Percentiles rank a stretch among this genome's conserved stretches.
phyloP scores from a whole-genome alignment of 371 early-diverging fungal species.

The Rhizopus arrhizus region DNA sequence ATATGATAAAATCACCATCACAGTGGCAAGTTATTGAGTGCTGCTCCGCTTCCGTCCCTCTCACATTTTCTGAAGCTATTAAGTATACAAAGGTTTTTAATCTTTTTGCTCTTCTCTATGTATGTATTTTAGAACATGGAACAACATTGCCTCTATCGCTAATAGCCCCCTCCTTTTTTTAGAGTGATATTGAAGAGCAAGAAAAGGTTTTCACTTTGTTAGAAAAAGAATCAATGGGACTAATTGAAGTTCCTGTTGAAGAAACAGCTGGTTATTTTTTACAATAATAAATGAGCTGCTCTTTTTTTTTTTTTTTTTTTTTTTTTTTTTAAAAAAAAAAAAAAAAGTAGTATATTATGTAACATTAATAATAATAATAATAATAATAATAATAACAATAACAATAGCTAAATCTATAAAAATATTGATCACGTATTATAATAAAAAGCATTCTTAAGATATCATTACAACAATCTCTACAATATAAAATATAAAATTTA shows the following conservation, averaged over 20 bases:
- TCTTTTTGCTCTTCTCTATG: slow-evolving; percentile 13
- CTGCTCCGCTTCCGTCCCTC: slow-evolving; percentile 15
- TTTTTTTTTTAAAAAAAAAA: too few relatives aligned
- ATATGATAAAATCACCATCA: slow-evolving; percentile 8
- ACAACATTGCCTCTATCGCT: slow-evolving; percentile 11
- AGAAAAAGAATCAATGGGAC: slow-evolving; percentile 14
- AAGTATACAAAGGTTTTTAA: slow-evolving; percentile 22
- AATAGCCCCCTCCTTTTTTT: slow-evolving; percentile 8
- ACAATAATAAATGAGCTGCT: slow-evolving; percentile 14
- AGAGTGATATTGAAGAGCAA: slow-evolving; percentile 20
- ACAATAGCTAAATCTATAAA: slow-evolving; percentile 16
- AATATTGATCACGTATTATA: slow-evolving; percentile 13
- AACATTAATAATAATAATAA: too few relatives aligned
- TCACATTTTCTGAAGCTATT: slow-evolving; percentile 6
- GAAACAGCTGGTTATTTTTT: slow-evolving; percentile 15
- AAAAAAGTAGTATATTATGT: too few relatives aligned
- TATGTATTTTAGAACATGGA: slow-evolving; percentile 11
- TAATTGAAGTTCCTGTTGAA: slow-evolving; percentile 12
- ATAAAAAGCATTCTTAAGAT: slow-evolving; percentile 10
- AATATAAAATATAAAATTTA: slow-evolving; percentile 16
- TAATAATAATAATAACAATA: too few relatives aligned
- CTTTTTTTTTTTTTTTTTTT: slow-evolving; percentile 1
- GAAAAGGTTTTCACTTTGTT: slow-evolving; percentile 14
- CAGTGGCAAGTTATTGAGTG: slow-evolving; percentile 24
- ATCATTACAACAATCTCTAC: slow-evolving; percentile 11